These are phyloP conservation scores for Lagenidium sp. DNA, from an alignment of 352 stramenopile species.

Conservation along the genomic window DNA sequence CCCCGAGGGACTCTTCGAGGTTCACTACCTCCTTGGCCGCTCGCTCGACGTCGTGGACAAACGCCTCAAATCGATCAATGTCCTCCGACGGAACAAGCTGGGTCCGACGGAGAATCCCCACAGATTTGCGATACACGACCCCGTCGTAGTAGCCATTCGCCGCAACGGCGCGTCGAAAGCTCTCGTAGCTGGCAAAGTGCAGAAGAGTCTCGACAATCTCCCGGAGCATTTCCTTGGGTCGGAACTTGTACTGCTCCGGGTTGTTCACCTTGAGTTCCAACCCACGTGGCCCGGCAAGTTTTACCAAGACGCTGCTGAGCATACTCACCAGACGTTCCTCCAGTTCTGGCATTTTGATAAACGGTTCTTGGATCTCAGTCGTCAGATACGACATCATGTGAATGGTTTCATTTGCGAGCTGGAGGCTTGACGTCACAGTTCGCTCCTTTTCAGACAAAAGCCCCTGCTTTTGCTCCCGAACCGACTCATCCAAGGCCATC, in stretches of 20 bases:
- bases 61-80: slow-evolving; percentile 42
- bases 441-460: slow-evolving; percentile 85
- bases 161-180: slow-evolving; percentile 89
- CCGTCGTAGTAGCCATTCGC: slow-evolving; percentile 84
- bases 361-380: slow-evolving; percentile 91
- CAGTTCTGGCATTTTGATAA: slow-evolving; percentile 90
- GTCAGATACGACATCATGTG: slow-evolving; percentile 98
- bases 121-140: slow-evolving; percentile 63
- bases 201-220: slow-evolving; percentile 95
- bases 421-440: slow-evolving; percentile 89
- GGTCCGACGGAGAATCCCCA: slow-evolving; percentile 53
- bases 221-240: slow-evolving; percentile 95
- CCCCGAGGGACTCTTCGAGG: slow-evolving; percentile 75
- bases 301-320: slow-evolving; percentile 94
- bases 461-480: slow-evolving; percentile 86
- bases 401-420: slow-evolving; percentile 96
- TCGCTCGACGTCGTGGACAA: slow-evolving; percentile 42
- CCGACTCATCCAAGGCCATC: slow-evolving; percentile 83
- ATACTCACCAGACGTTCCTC: slow-evolving; percentile 93
- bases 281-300: slow-evolving; percentile 89
- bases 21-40: slow-evolving; percentile 35
- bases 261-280: slow-evolving; percentile 96
- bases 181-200: slow-evolving; percentile 87
- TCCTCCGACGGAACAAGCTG: slow-evolving; percentile 38
- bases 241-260: slow-evolving; percentile 97